A percentile compares a stretch with the other conserved stretches of the same genome.
phyloP scores from a whole-genome alignment of 495 filamentous ascomycete species.

The Cairneyella variabilis region DNA sequence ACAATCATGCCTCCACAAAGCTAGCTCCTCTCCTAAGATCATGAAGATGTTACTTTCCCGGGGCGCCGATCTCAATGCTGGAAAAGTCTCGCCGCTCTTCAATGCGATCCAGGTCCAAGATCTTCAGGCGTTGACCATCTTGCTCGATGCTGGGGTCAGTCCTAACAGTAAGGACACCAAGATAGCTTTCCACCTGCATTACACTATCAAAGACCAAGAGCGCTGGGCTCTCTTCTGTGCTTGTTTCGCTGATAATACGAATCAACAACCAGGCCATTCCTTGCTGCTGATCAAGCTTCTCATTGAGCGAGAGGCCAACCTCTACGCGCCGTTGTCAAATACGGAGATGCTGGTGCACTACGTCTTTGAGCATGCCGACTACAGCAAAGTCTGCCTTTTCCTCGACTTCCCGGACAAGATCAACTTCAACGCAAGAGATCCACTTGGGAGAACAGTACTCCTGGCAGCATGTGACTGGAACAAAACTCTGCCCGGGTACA shows the following conservation, averaged over 20 bases:
- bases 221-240: constrained; percentile 9
- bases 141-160: constrained; percentile 18
- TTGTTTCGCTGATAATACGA: constrained; percentile 5
- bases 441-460: constrained; percentile 22
- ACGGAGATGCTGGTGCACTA: constrained; percentile 22
- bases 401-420: constrained; percentile 18
- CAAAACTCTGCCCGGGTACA: constrained; percentile 9
- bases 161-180: neutral
- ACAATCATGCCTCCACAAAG: constrained; percentile 18
- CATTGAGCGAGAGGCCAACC: constrained; percentile 20
- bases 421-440: constrained; percentile 26
- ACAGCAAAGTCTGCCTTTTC: constrained; percentile 6
- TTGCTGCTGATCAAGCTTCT: constrained; percentile 18
- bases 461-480: constrained; percentile 19
- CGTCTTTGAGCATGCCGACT: constrained; percentile 20
- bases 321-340: constrained; percentile 18
- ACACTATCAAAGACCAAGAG: neutral
- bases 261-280: constrained; percentile 5
- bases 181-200: neutral
- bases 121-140: constrained; percentile 1
- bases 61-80: constrained; percentile 21
- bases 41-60: constrained; percentile 21
- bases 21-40: constrained; percentile 40
- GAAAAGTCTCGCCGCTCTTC: constrained; percentile 8
- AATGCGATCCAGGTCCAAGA: constrained; percentile 15